phyloP scores from a whole-genome alignment of 208 protist species.

The Acanthamoeba royreba region DNA sequence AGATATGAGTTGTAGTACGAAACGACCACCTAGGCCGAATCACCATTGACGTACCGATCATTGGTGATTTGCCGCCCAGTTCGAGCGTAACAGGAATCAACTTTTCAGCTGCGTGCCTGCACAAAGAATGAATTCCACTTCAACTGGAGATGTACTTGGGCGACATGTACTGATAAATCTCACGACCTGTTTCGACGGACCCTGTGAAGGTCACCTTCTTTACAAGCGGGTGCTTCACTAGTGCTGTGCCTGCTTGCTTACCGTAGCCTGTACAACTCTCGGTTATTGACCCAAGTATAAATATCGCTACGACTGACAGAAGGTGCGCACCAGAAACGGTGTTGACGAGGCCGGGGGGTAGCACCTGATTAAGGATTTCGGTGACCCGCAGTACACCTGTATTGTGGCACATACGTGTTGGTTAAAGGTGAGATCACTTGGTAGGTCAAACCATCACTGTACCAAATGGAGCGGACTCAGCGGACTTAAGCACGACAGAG shows the following conservation, averaged over 20 bases:
- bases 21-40: background rate
- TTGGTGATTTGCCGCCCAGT: background rate
- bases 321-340: background rate
- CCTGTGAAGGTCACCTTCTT: slow-evolving; percentile 4
- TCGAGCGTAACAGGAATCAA: background rate
- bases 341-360: background rate
- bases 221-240: background rate
- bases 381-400: background rate
- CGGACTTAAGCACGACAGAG: background rate
- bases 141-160: background rate
- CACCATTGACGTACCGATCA: background rate
- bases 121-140: background rate
- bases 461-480: background rate
- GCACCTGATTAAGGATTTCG: background rate
- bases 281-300: background rate
- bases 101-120: background rate
- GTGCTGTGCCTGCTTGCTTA: background rate
- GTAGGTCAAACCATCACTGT: background rate
- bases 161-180: background rate
- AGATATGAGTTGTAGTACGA: background rate
- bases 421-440: background rate
- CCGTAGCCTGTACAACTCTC: background rate
- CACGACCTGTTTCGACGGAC: background rate
- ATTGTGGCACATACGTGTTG: background rate
- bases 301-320: background rate